These are phyloP conservation scores for Alternaria atra DNA, from an alignment of 2,329 filamentous ascomycete species.

Conservation along the genomic window DNA sequence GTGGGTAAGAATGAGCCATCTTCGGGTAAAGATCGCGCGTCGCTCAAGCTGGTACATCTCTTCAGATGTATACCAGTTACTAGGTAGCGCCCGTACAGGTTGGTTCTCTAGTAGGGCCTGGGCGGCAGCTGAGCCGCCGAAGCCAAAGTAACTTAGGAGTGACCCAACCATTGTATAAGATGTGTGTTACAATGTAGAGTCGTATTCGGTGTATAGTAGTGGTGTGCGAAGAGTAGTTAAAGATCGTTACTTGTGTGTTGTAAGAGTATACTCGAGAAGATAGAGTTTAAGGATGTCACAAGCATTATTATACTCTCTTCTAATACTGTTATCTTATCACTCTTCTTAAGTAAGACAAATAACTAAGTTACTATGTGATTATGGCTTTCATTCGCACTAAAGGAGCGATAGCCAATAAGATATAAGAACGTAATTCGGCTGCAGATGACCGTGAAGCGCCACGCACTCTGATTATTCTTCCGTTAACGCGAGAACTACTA, in stretches of 20 bases:
- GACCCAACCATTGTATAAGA: constrained; percentile 34
- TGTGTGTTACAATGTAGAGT: not conserved
- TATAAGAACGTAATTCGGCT: constrained; percentile 37
- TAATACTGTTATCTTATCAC: constrained; percentile 21
- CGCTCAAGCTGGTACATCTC: constrained; percentile 59
- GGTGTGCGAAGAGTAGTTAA: not conserved
- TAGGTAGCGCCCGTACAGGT: constrained; percentile 54
- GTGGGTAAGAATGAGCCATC: constrained; percentile 66
- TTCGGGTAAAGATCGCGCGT: constrained; percentile 62
- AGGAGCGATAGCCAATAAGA: constrained; percentile 31
- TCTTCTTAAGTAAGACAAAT: constrained; percentile 37
- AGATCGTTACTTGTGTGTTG: not conserved
- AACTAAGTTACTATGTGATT: constrained; percentile 38
- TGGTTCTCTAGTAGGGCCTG: constrained; percentile 24
- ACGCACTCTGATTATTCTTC: constrained; percentile 23
- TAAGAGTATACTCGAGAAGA: constrained; percentile 4
- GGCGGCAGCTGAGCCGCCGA: constrained; percentile 28
- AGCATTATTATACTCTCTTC: constrained; percentile 34
- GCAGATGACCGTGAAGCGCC: constrained; percentile 30
- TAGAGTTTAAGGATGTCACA: constrained; percentile 17
- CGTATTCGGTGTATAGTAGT: not conserved
- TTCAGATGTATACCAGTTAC: constrained; percentile 52
- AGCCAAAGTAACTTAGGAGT: constrained; percentile 39
- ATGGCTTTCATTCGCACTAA: constrained; percentile 36
- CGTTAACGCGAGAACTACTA: constrained; percentile 25